Evolutionary conservation across 495 filamentous ascomycete genomes (phyloP).

Genomic region (Daldinia caldariorum): DNA sequence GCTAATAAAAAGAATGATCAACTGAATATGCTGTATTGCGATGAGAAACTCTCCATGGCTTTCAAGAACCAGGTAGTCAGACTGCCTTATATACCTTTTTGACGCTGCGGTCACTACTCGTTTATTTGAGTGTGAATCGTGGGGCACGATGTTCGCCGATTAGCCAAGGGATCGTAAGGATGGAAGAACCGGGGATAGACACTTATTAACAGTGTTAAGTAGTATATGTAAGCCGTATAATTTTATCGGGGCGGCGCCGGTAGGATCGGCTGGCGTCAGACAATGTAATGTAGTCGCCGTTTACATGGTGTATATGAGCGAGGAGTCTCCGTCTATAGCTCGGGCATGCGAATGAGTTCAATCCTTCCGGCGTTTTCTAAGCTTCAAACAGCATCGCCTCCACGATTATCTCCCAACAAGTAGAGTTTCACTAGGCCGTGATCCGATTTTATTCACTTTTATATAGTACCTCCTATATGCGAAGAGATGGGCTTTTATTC

Average conservation of each 20-base stretch:
- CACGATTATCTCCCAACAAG: background rate
- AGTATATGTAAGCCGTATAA: background rate
- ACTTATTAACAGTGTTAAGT: background rate
- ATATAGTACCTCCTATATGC: background rate
- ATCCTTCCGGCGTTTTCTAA: background rate
- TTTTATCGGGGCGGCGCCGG: too few relatives aligned
- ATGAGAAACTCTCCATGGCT: background rate
- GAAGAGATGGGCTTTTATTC: background rate
- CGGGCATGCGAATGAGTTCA: background rate
- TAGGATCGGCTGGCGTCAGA: slow-evolving; percentile 1
- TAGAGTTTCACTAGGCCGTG: background rate
- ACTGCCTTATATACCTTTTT: slow-evolving; percentile 13
- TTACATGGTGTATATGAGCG: background rate
- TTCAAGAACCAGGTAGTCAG: background rate
- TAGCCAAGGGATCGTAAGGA: slow-evolving; percentile 7
- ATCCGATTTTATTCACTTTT: background rate
- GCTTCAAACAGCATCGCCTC: too few relatives aligned
- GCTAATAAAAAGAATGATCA: background rate
- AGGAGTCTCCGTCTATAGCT: background rate
- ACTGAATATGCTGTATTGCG: background rate
- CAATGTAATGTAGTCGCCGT: background rate
- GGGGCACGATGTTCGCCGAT: slow-evolving; percentile 22
- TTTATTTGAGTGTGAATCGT: background rate
- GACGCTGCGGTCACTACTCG: background rate
- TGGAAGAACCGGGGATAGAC: background rate